A percentile compares a stretch with the other conserved stretches of the same genome.
Conservation (phyloP, 495 filamentous ascomycete species). For the Amniculicola lignicola region DNA sequence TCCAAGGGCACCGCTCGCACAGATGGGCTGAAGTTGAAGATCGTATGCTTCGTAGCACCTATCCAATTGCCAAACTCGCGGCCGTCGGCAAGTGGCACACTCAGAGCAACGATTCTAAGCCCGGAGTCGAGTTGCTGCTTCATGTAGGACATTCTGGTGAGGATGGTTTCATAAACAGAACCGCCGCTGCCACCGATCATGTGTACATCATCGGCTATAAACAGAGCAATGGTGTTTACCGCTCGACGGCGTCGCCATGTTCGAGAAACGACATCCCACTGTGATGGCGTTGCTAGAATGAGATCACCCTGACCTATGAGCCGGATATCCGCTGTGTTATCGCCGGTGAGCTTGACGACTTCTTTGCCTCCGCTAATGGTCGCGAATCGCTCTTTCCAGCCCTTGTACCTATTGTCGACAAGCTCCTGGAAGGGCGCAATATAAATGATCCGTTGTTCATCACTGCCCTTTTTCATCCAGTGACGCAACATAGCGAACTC, state of each 20-base stretch:
- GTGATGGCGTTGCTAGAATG: constrained; percentile 84
- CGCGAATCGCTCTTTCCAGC: constrained; percentile 78
- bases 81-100: constrained; percentile 88
- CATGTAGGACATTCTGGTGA: constrained; percentile 97
- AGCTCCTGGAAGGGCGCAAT: constrained; percentile 95
- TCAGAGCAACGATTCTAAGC: constrained; percentile 85
- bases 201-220: constrained; percentile 95
- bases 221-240: constrained; percentile 82
- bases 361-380: constrained; percentile 79
- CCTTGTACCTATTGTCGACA: constrained; percentile 71
- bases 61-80: constrained; percentile 98
- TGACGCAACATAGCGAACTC: constrained; percentile 89
- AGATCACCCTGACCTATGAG: constrained; percentile 85
- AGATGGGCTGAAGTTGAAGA: constrained; percentile 96
- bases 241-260: constrained; percentile 97
- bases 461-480: constrained; percentile 72
- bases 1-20: constrained; percentile 84
- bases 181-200: constrained; percentile 88
- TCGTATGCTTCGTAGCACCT: constrained; percentile 95
- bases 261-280: constrained; percentile 94
- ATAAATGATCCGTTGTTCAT: constrained; percentile 79
- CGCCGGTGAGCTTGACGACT: constrained; percentile 90
- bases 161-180: constrained; percentile 90
- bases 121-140: constrained; percentile 79
- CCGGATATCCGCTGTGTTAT: constrained; percentile 87